Percentiles rank a stretch among this genome's conserved stretches.
These are phyloP conservation scores for Gypsophila paniculata DNA, from an alignment of 179 eudicot species.

Conservation along the genomic window DNA sequence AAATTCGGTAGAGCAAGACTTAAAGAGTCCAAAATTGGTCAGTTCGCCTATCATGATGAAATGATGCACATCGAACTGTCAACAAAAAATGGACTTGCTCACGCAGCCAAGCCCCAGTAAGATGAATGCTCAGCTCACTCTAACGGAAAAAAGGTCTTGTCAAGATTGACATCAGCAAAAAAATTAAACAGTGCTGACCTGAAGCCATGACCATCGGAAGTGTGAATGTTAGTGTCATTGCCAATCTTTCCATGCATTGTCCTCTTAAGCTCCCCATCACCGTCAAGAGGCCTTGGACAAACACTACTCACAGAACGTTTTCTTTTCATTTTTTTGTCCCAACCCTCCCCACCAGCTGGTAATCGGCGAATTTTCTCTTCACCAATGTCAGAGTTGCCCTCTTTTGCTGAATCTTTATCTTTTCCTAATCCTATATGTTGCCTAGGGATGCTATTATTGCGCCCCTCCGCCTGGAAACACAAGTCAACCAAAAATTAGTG, in stretches of 20 bases:
- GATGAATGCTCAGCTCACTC: not conserved
- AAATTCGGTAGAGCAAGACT: not conserved
- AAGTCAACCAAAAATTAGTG: constrained; percentile 15
- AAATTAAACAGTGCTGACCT: constrained; percentile 39
- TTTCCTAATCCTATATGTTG: constrained; percentile 57
- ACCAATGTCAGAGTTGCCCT: constrained; percentile 48
- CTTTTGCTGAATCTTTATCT: constrained; percentile 63
- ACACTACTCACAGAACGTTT: constrained; percentile 77
- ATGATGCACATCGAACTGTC: not conserved
- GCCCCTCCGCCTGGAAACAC: constrained; percentile 54
- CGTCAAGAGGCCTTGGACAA: constrained; percentile 54
- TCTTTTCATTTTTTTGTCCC: constrained; percentile 90
- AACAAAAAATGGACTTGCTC: not conserved
- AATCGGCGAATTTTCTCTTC: constrained; percentile 70
- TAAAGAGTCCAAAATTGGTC: not conserved
- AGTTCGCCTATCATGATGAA: not conserved
- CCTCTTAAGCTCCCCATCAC: constrained; percentile 70
- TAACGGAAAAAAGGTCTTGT: no score
- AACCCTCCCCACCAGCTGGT: constrained; percentile 86
- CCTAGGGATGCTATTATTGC: constrained; percentile 56
- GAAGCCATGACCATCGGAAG: constrained; percentile 52
- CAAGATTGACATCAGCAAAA: not conserved
- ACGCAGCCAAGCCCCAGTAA: not conserved
- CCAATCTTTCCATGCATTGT: constrained; percentile 56
- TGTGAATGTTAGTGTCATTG: constrained; percentile 48